These are phyloP conservation scores for Fusarium sp. DNA, from an alignment of 2,329 filamentous ascomycete genomes.

Conservation along the genomic window DNA sequence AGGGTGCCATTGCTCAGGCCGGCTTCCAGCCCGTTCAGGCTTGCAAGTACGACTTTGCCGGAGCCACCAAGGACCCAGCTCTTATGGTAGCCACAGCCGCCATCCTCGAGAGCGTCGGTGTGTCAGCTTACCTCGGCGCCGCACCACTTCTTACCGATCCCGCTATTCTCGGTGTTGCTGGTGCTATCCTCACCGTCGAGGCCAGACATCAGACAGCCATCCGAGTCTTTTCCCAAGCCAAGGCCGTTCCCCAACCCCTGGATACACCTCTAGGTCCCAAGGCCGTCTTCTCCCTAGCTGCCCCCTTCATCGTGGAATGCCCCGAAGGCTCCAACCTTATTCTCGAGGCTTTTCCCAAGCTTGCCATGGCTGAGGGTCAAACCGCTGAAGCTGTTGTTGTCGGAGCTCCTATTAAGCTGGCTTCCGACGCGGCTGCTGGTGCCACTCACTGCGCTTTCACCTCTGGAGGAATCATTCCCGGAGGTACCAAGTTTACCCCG, in stretches of 20 bases:
- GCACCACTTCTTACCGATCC: conserved; percentile 72
- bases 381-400: conserved; percentile 52
- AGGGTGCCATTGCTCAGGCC: conserved; percentile 60
- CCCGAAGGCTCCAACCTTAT: conserved; percentile 70
- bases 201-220: conserved; percentile 80
- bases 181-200: conserved; percentile 78
- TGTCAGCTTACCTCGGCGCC: conserved; percentile 80
- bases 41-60: conserved; percentile 82
- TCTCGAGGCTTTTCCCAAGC: conserved; percentile 70
- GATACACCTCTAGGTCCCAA: conserved; percentile 76
- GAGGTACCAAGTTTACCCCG: conserved; percentile 69
- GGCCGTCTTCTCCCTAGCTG: conserved; percentile 79
- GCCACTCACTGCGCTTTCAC: conserved; percentile 76
- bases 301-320: conserved; percentile 78
- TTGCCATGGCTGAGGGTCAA: conserved; percentile 62
- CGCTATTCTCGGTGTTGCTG: conserved; percentile 73
- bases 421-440: conserved; percentile 60
- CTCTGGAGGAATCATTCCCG: conserved; percentile 66
- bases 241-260: conserved; percentile 75
- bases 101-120: conserved; percentile 78
- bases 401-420: conserved; percentile 51
- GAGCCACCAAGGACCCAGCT: conserved; percentile 73
- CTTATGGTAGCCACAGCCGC: conserved; percentile 77
- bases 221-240: conserved; percentile 66
- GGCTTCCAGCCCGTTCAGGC: conserved; percentile 74